Conservation (phyloP, 371 early-diverging fungal genomes). For the Mucor saturninus region DNA sequence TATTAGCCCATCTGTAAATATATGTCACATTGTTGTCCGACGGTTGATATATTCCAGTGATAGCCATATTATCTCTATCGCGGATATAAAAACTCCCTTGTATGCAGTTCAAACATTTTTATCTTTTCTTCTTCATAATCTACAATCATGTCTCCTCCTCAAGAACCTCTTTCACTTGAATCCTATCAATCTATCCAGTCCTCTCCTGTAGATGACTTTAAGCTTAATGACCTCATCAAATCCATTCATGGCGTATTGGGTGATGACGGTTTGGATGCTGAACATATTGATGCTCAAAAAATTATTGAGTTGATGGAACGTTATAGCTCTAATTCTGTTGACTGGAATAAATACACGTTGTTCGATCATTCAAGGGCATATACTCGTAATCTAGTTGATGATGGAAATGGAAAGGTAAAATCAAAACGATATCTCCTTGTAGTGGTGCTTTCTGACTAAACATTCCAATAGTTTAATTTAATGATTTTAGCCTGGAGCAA, state of each 20-base stretch:
- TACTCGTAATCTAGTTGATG: conserved; percentile 89
- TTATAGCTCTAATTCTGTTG: conserved; percentile 66
- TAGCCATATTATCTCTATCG: too few species aligned
- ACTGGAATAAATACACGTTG: conserved; percentile 81
- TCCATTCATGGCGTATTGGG: conserved; percentile 33
- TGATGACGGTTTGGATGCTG: conserved; percentile 50
- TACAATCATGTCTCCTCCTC: conserved; percentile 31
- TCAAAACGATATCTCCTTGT: not conserved
- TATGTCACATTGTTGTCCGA: conserved; percentile 10
- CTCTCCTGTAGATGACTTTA: conserved; percentile 8
- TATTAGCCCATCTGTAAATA: not conserved
- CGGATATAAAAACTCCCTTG: not conserved
- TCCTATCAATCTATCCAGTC: not conserved
- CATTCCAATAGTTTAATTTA: conserved; percentile 73
- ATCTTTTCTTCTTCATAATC: conserved; percentile 9
- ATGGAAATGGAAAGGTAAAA: conserved; percentile 83
- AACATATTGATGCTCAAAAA: conserved; percentile 61
- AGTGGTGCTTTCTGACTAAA: not conserved
- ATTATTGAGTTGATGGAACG: conserved; percentile 68
- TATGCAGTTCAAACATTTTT: conserved; percentile 2
- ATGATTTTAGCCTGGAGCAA: conserved; percentile 91
- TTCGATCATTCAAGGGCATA: conserved; percentile 78
- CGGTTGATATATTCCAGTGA: not conserved
- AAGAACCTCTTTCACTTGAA: conserved; percentile 23
- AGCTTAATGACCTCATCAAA: conserved; percentile 21